Evolutionary conservation across 2,329 filamentous ascomycete genomes (phyloP).

Genomic region (Huntiella decipiens): DNA sequence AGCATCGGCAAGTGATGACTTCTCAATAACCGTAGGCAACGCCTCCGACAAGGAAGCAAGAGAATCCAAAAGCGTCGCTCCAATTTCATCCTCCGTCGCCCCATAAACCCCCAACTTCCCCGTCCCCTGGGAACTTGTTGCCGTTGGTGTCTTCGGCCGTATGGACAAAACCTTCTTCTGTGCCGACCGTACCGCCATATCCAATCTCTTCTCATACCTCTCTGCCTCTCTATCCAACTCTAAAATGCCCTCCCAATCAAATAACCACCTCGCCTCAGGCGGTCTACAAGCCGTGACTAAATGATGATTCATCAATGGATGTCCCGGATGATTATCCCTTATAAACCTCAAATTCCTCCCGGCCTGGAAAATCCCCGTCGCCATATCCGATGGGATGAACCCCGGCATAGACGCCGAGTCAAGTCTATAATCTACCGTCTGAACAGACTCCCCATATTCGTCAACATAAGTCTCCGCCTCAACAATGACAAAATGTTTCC

Average conservation of each 20-base stretch:
- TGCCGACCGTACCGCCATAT: constrained; percentile 12
- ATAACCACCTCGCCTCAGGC: constrained; percentile 47
- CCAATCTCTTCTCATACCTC: constrained; percentile 18
- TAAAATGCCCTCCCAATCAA: constrained; percentile 51
- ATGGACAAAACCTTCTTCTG: background rate
- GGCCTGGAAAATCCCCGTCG: constrained; percentile 56
- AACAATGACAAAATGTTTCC: constrained; percentile 41
- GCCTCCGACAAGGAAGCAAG: constrained; percentile 26
- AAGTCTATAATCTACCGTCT: constrained; percentile 42
- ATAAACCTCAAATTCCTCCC: constrained; percentile 60
- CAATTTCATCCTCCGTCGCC: constrained; percentile 26
- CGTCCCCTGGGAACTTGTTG: background rate
- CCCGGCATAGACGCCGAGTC: constrained; percentile 46
- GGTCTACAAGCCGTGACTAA: constrained; percentile 28
- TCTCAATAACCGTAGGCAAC: constrained; percentile 11
- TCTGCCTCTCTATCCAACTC: constrained; percentile 39
- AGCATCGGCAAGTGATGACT: constrained; percentile 13
- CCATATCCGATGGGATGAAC: constrained; percentile 54
- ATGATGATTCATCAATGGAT: constrained; percentile 42
- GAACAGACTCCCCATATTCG: constrained; percentile 37
- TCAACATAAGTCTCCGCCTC: constrained; percentile 35
- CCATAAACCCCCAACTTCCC: constrained; percentile 29
- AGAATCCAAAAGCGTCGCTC: constrained; percentile 29
- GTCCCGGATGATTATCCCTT: constrained; percentile 47
- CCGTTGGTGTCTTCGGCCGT: constrained; percentile 2